These are phyloP conservation scores for Diaporthe helianthi DNA, from an alignment of 2,329 filamentous ascomycete genomes.

Conservation along the genomic window DNA sequence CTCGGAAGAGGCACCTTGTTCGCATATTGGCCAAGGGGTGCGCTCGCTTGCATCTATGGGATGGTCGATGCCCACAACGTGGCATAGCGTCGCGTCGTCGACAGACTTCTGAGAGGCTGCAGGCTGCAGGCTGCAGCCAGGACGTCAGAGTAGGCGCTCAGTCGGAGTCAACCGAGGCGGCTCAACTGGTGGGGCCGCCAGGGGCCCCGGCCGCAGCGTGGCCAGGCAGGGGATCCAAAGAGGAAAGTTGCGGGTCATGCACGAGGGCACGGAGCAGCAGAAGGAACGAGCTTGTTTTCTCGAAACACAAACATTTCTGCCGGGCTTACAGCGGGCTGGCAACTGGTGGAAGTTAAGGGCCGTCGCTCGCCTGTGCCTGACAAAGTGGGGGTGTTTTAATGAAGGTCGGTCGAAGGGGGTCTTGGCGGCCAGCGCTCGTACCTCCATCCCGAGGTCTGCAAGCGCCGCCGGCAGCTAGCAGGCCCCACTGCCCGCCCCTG, in stretches of 20 bases:
- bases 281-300: constrained; percentile 25
- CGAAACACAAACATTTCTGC: constrained; percentile 25
- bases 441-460: too few species aligned
- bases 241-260: constrained; percentile 11
- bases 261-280: background rate
- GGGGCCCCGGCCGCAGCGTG: background rate
- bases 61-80: constrained; percentile 3
- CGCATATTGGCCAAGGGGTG: background rate
- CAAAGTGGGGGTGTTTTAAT: constrained; percentile 12
- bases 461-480: too few species aligned
- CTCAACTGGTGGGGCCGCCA: background rate
- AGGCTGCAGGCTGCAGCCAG: background rate
- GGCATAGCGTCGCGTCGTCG: constrained; percentile 13
- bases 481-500: background rate
- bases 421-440: constrained; percentile 22
- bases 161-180: constrained; percentile 20
- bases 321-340: constrained; percentile 5
- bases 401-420: constrained; percentile 25
- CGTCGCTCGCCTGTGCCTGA: constrained; percentile 4
- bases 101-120: constrained; percentile 13
- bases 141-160: constrained; percentile 26
- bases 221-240: background rate
- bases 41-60: constrained; percentile 10
- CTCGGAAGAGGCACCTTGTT: background rate
- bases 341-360: constrained; percentile 23